phyloP scores from a whole-genome alignment of 805 yeast genomes.

The Cyberlindnera xishuangbannaensis region DNA sequence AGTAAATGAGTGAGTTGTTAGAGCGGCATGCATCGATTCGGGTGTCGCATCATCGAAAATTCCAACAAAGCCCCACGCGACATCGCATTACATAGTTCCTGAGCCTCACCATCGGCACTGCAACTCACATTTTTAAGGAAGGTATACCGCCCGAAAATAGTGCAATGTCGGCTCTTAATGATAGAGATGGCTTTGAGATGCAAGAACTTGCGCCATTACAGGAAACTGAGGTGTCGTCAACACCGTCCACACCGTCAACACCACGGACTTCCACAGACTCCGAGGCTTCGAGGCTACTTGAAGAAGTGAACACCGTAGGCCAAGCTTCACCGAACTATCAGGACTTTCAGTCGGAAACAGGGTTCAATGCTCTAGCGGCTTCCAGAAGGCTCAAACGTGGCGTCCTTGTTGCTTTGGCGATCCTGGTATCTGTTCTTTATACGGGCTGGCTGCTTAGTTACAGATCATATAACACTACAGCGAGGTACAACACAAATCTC shows the following conservation, averaged over 20 bases:
- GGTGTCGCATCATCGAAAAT: too few relatives aligned
- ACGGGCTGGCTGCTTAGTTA: slow-evolving; percentile 13
- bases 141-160: too few relatives aligned
- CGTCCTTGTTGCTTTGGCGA: slow-evolving; percentile 1
- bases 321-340: slow-evolving; percentile 5
- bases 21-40: too few relatives aligned
- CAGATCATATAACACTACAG: slow-evolving; percentile 1
- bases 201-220: too few relatives aligned
- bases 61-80: too few relatives aligned
- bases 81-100: too few relatives aligned
- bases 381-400: slow-evolving; percentile 5
- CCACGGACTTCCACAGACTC: slow-evolving; percentile 9
- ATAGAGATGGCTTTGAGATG: too few relatives aligned
- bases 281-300: slow-evolving; percentile 6
- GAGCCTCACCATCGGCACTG: too few relatives aligned
- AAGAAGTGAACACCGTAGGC: slow-evolving; percentile 8
- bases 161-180: too few relatives aligned
- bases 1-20: too few relatives aligned
- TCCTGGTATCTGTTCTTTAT: slow-evolving; percentile 6
- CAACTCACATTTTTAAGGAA: too few relatives aligned
- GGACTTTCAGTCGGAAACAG: slow-evolving; percentile 6
- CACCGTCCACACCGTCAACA: background rate
- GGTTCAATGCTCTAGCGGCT: slow-evolving; percentile 3
- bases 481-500: background rate
- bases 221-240: too few relatives aligned